Base-by-base conservation (phyloP, 768 basidiomycete species). In the Naganishia friedmannii region DNA sequence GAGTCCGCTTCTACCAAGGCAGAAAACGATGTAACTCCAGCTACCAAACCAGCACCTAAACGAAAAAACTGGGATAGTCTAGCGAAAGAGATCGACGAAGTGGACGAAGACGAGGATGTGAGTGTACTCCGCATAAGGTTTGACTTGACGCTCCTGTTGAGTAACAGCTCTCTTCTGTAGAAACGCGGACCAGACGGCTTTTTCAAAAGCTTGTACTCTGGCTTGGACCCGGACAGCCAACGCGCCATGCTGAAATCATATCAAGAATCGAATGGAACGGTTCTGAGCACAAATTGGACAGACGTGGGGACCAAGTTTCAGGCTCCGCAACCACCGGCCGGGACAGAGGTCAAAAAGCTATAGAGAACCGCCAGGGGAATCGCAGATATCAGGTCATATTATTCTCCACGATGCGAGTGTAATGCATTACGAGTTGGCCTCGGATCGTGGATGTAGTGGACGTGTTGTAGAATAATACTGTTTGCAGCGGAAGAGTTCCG, bases 231-330 rank as follows among this genome's bases (percentile, higher is more conserved):
- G 0, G 91, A 99, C 75, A 92, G 94, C 17, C 87, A 85, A 76
- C 86, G 88, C 45, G 96, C 96, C 3, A 99, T 99, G 93, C 88
- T 97, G 88, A 99, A 99, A 86, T 94, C 92, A 78, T 97, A 91
- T 80, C 85, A 86, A 71, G 95, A 99, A 84, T 92, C 91, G 74
- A 93, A 93, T 8, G 96, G 96, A 9, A 99, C 96, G 10, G 89
- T 92, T 0, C 84, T 99, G 48, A 93, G 91, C 82, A 99, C 95
- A 17, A 63, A 63, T 46, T 63, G 60, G 60, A 29, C 37, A 19
- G 60, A 63, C 7, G 60, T 63, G 2, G 60, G 60, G 39, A 13
- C 2, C 3, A 63, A 63, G 60, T 63, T 42, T 29, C 60, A 63
- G 60, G 39, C 60, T 12, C 60, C 60, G 1, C 60, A 63, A 28